A percentile compares a stretch with the other conserved stretches of the same genome.
These are phyloP conservation scores for Abrus precatorius DNA, from an alignment of 306 rosid species.

Conservation along the genomic window DNA sequence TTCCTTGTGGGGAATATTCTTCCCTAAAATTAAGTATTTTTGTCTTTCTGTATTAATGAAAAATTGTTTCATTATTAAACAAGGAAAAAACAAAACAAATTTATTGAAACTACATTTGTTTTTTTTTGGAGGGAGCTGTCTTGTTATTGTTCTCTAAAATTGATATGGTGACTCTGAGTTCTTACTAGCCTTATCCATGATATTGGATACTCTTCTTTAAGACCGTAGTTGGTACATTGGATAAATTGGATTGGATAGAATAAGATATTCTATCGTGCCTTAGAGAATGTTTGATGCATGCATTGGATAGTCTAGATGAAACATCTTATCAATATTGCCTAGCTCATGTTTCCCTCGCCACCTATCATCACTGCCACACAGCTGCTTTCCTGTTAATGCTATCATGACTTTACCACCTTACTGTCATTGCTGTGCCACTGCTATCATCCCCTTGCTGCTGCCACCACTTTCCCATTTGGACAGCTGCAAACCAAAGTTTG, in stretches of 20 bases:
- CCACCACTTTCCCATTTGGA: not conserved
- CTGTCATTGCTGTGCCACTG: not conserved
- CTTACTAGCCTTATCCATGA: not conserved
- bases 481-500: not conserved
- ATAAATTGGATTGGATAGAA: not conserved
- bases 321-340: not conserved
- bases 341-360: not conserved
- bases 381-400: not conserved
- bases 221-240: not conserved
- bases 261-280: not conserved
- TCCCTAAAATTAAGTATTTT: not conserved
- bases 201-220: not conserved
- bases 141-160: constrained; percentile 3
- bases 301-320: not conserved
- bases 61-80: constrained; percentile 5
- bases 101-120: not conserved
- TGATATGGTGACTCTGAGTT: not conserved
- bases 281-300: not conserved
- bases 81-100: constrained; percentile 7
- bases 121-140: constrained; percentile 21
- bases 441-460: not conserved
- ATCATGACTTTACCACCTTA: not conserved
- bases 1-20: constrained; percentile 15
- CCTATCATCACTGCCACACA: not conserved
- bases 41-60: not conserved